These are phyloP conservation scores for Peribolospora baueri DNA, from an alignment of 768 basidiomycete species.

Conservation along the genomic window DNA sequence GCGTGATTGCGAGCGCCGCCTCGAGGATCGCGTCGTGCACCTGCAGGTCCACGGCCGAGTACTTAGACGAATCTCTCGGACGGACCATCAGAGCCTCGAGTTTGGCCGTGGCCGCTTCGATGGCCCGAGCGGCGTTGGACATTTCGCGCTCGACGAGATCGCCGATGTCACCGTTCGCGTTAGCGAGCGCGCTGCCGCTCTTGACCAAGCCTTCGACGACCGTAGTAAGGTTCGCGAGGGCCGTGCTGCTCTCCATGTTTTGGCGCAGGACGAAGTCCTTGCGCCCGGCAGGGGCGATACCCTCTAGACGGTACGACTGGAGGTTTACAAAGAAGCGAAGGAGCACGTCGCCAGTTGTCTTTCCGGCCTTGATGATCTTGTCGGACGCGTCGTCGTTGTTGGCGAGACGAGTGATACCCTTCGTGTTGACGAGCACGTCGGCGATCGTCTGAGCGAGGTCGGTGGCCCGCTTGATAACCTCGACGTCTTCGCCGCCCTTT, in stretches of 20 bases:
- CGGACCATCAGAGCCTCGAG: conserved; percentile 76
- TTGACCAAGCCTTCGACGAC: conserved; percentile 60
- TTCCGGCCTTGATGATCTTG: conserved; percentile 63
- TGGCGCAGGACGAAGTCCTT: conserved; percentile 74
- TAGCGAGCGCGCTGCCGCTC: conserved; percentile 40
- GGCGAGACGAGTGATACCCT: conserved; percentile 81
- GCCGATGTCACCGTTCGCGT: conserved; percentile 75
- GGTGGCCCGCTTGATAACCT: conserved; percentile 92
- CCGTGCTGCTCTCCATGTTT: conserved; percentile 58
- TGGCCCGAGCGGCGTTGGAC: conserved; percentile 72
- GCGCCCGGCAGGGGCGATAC: conserved; percentile 39
- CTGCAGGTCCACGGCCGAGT: conserved; percentile 74
- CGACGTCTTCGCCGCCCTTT: conserved; percentile 76
- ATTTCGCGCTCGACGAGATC: conserved; percentile 94
- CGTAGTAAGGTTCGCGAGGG: conserved; percentile 65
- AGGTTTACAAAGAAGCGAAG: conserved; percentile 82
- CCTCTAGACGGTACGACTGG: conserved; percentile 79
- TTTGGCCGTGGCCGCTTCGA: conserved; percentile 73
- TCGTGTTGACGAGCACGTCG: conserved; percentile 78
- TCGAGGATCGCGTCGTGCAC: conserved; percentile 94
- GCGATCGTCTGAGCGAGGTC: conserved; percentile 80
- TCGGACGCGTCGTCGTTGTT: conserved; percentile 79
- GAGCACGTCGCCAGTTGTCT: conserved; percentile 61
- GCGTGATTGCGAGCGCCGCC: conserved; percentile 84
- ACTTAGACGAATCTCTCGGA: conserved; percentile 63